Conservation (phyloP, 306 rosid species). For the Alnus rubra region DNA sequence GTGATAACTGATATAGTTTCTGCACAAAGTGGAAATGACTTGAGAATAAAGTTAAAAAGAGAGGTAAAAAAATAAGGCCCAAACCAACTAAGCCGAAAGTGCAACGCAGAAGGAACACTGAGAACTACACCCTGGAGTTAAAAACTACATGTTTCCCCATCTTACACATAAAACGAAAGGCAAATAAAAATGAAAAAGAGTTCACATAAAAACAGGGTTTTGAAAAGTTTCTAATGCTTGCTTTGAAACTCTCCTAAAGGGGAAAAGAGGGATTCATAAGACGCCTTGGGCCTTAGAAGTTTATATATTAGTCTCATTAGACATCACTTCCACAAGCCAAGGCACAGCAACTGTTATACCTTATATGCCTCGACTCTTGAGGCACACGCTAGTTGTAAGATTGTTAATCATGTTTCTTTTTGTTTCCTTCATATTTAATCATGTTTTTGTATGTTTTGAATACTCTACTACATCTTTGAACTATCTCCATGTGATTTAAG, state of each 20-base stretch:
- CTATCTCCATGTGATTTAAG: background rate
- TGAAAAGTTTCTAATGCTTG: background rate
- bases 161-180: background rate
- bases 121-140: background rate
- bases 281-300: background rate
- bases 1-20: slow-evolving; percentile 90
- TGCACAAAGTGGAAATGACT: slow-evolving; percentile 30
- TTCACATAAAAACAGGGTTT: background rate
- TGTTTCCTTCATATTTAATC: background rate
- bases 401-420: background rate
- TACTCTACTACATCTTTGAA: background rate
- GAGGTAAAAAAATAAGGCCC: background rate
- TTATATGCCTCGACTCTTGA: background rate
- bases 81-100: background rate
- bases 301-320: background rate
- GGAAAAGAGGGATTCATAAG: background rate
- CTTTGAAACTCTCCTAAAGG: background rate
- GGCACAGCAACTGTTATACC: background rate
- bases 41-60: background rate
- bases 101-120: background rate
- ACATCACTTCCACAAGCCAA: background rate
- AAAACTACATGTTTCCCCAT: background rate
- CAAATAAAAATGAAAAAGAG: background rate
- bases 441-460: background rate
- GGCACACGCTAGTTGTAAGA: background rate